Percentiles rank a stretch among this genome's conserved stretches.
These are phyloP conservation scores for Colletotrichum orchidophilum DNA, from an alignment of 2,329 filamentous ascomycete genomes.

Conservation along the genomic window DNA sequence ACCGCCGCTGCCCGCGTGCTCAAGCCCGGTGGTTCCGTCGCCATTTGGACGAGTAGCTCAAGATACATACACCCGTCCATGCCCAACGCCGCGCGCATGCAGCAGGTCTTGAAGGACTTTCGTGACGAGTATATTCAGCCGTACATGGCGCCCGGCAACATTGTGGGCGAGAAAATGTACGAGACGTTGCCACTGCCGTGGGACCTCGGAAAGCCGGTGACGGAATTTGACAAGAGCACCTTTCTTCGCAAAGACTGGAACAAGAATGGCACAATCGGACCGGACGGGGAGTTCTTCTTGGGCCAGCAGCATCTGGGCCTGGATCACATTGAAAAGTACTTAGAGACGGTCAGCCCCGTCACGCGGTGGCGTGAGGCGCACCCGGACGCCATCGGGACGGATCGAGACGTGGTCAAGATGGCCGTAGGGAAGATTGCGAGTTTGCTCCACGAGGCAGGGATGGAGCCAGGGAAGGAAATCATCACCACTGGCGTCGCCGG, in stretches of 20 bases:
- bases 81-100: conserved; percentile 52
- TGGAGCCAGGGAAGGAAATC: conserved; percentile 44
- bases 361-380: conserved; percentile 56
- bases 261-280: conserved; percentile 35
- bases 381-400: conserved; percentile 50
- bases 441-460: conserved; percentile 44
- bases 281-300: conserved; percentile 41
- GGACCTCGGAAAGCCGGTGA: conserved; percentile 45
- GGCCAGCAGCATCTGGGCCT: conserved; percentile 38
- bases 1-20: conserved; percentile 54
- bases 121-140: conserved; percentile 47
- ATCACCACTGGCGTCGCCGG: conserved; percentile 38
- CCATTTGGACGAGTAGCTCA: conserved; percentile 55
- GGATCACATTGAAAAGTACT: conserved; percentile 46
- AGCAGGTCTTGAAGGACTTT: conserved; percentile 50
- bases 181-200: conserved; percentile 58
- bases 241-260: conserved; percentile 57
- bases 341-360: conserved; percentile 50
- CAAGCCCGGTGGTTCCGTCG: conserved; percentile 63
- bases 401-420: conserved; percentile 47
- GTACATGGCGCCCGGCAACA: conserved; percentile 54
- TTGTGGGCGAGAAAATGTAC: conserved; percentile 51
- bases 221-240: conserved; percentile 48
- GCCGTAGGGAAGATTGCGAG: conserved; percentile 40
- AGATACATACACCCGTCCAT: conserved; percentile 41